A percentile compares a stretch with the other conserved stretches of the same genome.
These are phyloP conservation scores for Cornus suecica DNA, from an alignment of 148 eudicot species.

Conservation along the genomic window DNA sequence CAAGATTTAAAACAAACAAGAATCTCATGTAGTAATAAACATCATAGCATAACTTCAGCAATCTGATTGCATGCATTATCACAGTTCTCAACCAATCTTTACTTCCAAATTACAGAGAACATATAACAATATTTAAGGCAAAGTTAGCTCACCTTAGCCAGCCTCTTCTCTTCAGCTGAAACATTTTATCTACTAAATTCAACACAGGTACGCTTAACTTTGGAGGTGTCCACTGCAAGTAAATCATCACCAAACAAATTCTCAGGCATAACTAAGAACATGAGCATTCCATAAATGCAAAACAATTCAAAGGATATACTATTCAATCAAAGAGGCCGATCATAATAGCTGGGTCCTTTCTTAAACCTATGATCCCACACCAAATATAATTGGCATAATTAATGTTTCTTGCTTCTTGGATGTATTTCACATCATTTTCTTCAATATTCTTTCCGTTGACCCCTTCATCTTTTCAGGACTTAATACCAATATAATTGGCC, in stretches of 20 bases:
- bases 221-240: slow-evolving; percentile 95
- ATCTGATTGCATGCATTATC: neutral
- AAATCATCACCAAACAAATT: slow-evolving; percentile 12
- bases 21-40: neutral
- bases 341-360: neutral
- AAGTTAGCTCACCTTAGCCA: slow-evolving; percentile 75
- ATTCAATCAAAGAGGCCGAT: neutral
- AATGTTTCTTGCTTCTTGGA: no score
- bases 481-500: neutral
- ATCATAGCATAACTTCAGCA: neutral
- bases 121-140: slow-evolving; percentile 7
- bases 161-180: slow-evolving; percentile 95
- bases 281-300: slow-evolving; percentile 6
- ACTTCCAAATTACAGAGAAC: neutral
- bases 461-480: neutral
- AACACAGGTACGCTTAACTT: slow-evolving; percentile 81
- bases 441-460: neutral
- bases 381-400: no score
- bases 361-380: neutral
- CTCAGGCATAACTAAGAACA: slow-evolving; percentile 1
- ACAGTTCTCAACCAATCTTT: neutral
- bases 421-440: neutral
- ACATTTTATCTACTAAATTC: slow-evolving; percentile 89
- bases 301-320: neutral
- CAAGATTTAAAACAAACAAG: neutral